Evolutionary conservation across 768 basidiomycete species (phyloP), one percentile per base, ranked within the genome.

Genomic region (Krasilnikovozyma curviuscula): DNA sequence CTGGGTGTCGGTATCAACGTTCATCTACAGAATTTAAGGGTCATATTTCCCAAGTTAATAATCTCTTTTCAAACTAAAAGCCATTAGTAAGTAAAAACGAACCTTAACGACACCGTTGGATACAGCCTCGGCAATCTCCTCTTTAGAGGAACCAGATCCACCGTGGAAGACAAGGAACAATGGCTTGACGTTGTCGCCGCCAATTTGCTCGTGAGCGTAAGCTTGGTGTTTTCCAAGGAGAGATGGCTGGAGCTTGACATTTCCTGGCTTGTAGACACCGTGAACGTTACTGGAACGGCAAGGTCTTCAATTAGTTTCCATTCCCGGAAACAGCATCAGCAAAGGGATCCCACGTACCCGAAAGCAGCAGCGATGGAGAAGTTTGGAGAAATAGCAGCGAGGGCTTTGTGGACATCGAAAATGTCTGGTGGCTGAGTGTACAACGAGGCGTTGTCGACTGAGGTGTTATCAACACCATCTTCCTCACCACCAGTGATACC

Each of bases 161-260:
- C 93, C 93, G 70, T 98, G 93, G 86, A 97, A 98, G 67, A 97
- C 93, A 53, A 97, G 83, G 77, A 80, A 95, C 83, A 93, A 69
- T 55, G 93, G 93, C 68, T 83, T 77, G 61, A 72, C 66, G 52
- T 68, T 58, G 34, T 55, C 63, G 50, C 56, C 63, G 41, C 73
- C 73, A 54, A 81, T 63, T 72, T 89, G 76, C 64, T 73, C 60
- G 59, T 70, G 71, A 41, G 79, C 74, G 68, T 75, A 77, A 23
- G 64, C 63, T 68, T 98, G 93, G 70, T 98, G 93, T 70, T 85
- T 84, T 27, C 74, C 73, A 56, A 98, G 75, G 53, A 98, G 73
- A 55, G 82, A 84, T 16, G 93, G 93, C 57, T 80, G 79, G 54
- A 98, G 76, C 58, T 73, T 76, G 64, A 98, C 93, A 66, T 98